Conservation (phyloP, 768 basidiomycete species). For the Hypholoma sublateritium region DNA sequence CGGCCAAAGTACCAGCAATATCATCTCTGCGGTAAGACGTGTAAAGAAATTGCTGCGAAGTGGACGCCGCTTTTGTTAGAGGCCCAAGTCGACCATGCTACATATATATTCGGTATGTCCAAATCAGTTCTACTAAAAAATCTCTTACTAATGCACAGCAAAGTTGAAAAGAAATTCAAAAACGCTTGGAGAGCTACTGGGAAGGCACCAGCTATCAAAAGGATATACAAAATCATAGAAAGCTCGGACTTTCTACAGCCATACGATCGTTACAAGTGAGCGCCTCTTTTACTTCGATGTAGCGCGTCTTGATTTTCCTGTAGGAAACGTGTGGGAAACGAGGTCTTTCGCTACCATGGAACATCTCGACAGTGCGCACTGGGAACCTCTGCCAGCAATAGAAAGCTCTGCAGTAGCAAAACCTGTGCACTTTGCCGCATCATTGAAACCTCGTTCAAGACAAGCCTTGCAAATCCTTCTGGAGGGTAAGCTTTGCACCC, state of each 20-base stretch:
- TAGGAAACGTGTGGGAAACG: conserved; percentile 24
- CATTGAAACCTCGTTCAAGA: conserved; percentile 32
- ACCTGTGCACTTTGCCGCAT: conserved; percentile 27
- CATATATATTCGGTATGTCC: conserved; percentile 17
- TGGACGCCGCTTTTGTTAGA: conserved; percentile 21
- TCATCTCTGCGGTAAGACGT: conserved; percentile 21
- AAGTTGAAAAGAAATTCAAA: conserved; percentile 29
- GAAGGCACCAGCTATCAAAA: conserved; percentile 21
- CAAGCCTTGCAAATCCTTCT: conserved; percentile 24
- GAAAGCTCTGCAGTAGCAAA: conserved; percentile 20
- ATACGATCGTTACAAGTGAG: conserved; percentile 25
- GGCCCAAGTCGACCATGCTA: conserved; percentile 16
- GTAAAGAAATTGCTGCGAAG: conserved; percentile 17
- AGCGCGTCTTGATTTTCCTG: neutral
- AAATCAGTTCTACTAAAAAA: neutral
- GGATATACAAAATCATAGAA: conserved; percentile 30
- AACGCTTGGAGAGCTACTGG: conserved; percentile 20
- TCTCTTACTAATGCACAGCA: neutral
- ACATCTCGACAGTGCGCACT: conserved; percentile 26
- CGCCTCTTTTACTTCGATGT: neutral
- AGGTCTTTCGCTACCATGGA: conserved; percentile 32
- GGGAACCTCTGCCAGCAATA: conserved; percentile 20
- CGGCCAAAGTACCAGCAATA: conserved; percentile 4
- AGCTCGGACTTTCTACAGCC: conserved; percentile 20
- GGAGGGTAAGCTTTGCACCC: conserved; percentile 23